Evolutionary conservation across 768 basidiomycete species (phyloP), one percentile per base, ranked within the genome.

Genomic region (Lentinus tigrinus): DNA sequence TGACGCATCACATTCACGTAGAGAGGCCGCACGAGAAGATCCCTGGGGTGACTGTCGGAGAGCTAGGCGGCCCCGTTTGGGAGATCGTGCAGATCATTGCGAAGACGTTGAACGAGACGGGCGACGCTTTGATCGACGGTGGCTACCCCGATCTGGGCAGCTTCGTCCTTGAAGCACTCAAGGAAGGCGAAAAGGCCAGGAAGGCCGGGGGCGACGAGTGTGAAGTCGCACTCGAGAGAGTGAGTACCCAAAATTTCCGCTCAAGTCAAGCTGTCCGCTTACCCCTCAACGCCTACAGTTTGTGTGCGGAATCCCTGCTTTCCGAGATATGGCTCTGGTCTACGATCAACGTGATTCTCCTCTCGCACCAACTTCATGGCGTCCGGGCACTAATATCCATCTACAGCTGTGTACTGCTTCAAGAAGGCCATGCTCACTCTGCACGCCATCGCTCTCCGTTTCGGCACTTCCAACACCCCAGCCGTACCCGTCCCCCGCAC

Each of bases 341-440:
- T 71, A 89, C 42, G 84, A 79, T 31, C 77, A 80, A 71, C 80
- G 91, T 91, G 66, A 61, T 83, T 75, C 7, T 42, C 34, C 28
- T 38, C 38, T 43, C 27, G 8, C 2, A 9, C 7, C 13, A 8
- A 36, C 60, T 55, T 44, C 48, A 31, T 34, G n/a, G 28, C 36
- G 48, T 28, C 9, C 1, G n/a, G 16, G 17, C 39, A 53, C 9
- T n/a, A 27, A 0, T 2, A 8, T 37, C 6, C 27, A 14, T 26
- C 26, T 24, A 11, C 63, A 93, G 91, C 83, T n/a, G 78, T 93
- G 23, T 95, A 92, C 73, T 84, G 91, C 67, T 92, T 93, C 80
- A 94, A 93, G 73, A 96, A 95, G 68, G 92, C 89, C 2, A 75
- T 96, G 31, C 92, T 93, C 72, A 80, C 95, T 51, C 76, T 93